Evolutionary conservation across 2,329 filamentous ascomycete species (phyloP), one percentile per base, ranked within the genome.

Genomic region (Corinectria fuckeliana): DNA sequence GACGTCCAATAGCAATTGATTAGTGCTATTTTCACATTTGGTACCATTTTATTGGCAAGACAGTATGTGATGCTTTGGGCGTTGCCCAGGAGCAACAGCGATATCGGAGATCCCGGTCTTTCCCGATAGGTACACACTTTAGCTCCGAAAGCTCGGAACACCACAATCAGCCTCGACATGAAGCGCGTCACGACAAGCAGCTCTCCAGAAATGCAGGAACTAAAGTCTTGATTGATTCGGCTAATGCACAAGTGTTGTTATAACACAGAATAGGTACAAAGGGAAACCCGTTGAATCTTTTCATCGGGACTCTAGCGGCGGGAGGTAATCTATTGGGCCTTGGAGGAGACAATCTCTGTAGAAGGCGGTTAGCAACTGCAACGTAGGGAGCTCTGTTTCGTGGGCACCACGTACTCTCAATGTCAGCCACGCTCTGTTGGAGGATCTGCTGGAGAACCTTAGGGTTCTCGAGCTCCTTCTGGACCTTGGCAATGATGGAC

Each of bases 381-480:
- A 6, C 26, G 26, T 11, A 8, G 23, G 16, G 30, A 26, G 32
- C 14, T 7, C 23, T 14, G 32, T 16, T 10, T 14, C 10, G 11
- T 30, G 4, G 25, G 47, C 6, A 25, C 67, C 67, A 74, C 75
- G 70, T 85, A 97, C 93, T 94, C 89, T 99, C 95, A 76, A 99
- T 89, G 80, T 99, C 95, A 67, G 90, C 82, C 75, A 99, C 87
- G 79, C 93, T 97, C 87, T 99, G 95, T 83, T 95, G 91, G 72
- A 99, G 88, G 75, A 99, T 97, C 84, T 97, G 93, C 86, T 97
- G 92, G 73, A 99, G 89, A 69, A 90, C 86, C 88, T 93, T 98
- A 79, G 96, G 95, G 87, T 91, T 97, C 87, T 97, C 92, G 60
- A 99, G 88, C 86, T 98, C 94, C 88, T 98, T 98, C 81, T 91